phyloP scores from a whole-genome alignment of 1,284 basidiomycete genomes.

The Malassezia equina region DNA sequence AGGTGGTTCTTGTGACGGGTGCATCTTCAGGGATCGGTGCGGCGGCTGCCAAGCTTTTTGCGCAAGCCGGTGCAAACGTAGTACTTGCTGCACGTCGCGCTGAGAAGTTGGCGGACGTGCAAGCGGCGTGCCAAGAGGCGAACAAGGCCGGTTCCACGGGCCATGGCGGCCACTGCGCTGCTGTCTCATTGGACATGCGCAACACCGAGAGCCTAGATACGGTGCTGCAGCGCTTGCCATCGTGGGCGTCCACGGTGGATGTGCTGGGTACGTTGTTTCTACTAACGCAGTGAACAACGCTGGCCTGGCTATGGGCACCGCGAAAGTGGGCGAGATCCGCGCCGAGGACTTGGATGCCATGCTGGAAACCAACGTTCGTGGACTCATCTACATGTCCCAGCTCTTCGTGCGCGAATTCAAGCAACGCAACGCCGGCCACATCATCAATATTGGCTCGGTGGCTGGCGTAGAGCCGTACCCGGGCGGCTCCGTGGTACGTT shows the following conservation, averaged over 20 bases:
- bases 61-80: conserved; percentile 49
- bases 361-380: conserved; percentile 86
- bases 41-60: conserved; percentile 32
- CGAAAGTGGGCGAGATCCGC: conserved; percentile 68
- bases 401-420: conserved; percentile 60
- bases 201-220: conserved; percentile 25
- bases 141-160: conserved; percentile 63
- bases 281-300: conserved; percentile 40
- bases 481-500: conserved; percentile 25
- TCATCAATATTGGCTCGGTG: conserved; percentile 91
- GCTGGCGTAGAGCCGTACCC: conserved; percentile 83
- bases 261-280: conserved; percentile 17
- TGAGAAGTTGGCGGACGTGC: conserved; percentile 44
- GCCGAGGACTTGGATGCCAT: conserved; percentile 65
- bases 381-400: conserved; percentile 73
- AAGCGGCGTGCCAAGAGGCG: conserved; percentile 56
- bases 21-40: conserved; percentile 69
- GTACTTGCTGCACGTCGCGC: conserved; percentile 50
- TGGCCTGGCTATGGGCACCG: conserved; percentile 69
- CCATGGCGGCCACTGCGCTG: conserved; percentile 46
- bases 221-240: conserved; percentile 26
- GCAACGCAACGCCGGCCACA: conserved; percentile 69
- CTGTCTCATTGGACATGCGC: conserved; percentile 36
- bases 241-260: conserved; percentile 40
- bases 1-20: conserved; percentile 76